These are phyloP conservation scores for Neofusicoccum laricinum DNA, from an alignment of 2,329 filamentous ascomycete species.

Conservation along the genomic window DNA sequence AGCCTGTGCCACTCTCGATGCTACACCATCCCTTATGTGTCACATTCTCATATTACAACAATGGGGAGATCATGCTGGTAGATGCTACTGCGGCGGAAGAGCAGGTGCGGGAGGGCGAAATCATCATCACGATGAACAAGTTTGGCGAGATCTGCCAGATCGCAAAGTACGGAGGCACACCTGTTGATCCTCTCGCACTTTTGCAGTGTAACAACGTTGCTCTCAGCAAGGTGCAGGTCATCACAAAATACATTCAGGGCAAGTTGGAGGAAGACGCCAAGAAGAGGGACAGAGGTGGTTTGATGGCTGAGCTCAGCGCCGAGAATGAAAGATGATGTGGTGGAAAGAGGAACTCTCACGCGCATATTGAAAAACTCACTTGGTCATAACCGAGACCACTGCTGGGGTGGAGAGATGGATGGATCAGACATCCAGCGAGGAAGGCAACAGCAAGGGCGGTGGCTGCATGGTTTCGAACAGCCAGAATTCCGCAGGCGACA, in stretches of 20 bases:
- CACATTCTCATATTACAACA: slow-evolving; percentile 81
- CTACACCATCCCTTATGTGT: slow-evolving; percentile 90
- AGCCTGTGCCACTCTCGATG: slow-evolving; percentile 85
- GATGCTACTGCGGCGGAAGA: slow-evolving; percentile 74
- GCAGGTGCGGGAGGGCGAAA: slow-evolving; percentile 68
- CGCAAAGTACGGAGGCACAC: slow-evolving; percentile 80
- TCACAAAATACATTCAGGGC: slow-evolving; percentile 70
- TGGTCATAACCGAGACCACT: background rate
- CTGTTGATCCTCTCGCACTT: slow-evolving; percentile 75
- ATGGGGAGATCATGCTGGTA: slow-evolving; percentile 67
- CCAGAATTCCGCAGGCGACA: background rate
- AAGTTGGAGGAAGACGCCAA: slow-evolving; percentile 75
- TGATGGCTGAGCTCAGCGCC: slow-evolving; percentile 75
- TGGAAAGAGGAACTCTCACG: background rate
- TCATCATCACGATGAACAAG: slow-evolving; percentile 81
- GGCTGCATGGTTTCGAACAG: background rate
- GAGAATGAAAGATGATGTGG: slow-evolving; percentile 74
- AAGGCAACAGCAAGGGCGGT: background rate
- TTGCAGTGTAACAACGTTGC: slow-evolving; percentile 74
- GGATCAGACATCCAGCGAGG: background rate
- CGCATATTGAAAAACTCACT: background rate
- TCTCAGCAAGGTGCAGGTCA: slow-evolving; percentile 73
- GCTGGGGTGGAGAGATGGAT: background rate
- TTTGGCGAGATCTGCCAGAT: slow-evolving; percentile 90
- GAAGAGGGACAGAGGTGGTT: slow-evolving; percentile 72